A percentile compares a stretch with the other conserved stretches of the same genome.
phyloP scores from a whole-genome alignment of 1,284 basidiomycete species.

The Apiotrichum sp. region DNA sequence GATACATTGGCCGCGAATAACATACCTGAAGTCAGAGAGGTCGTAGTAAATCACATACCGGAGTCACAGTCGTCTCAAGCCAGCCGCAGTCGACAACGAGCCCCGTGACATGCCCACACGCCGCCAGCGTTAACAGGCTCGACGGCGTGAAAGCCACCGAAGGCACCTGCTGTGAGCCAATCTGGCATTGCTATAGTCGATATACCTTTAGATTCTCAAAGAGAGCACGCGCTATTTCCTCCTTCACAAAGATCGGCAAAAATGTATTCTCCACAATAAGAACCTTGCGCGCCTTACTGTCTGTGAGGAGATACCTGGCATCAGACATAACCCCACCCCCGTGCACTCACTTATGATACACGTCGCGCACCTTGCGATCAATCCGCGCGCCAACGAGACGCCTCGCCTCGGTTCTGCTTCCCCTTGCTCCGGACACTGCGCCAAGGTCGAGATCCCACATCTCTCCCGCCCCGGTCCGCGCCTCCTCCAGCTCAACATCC shows the following conservation, averaged over 20 bases:
- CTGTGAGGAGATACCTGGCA: conserved; percentile 75
- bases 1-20: conserved; percentile 74
- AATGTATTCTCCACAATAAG: conserved; percentile 86
- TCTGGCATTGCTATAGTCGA: background rate
- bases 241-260: conserved; percentile 77
- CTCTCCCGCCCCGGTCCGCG: conserved; percentile 16
- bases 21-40: conserved; percentile 60
- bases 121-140: conserved; percentile 73
- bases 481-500: conserved; percentile 5
- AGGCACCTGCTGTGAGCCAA: conserved; percentile 59
- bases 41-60: conserved; percentile 55
- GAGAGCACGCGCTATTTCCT: conserved; percentile 73
- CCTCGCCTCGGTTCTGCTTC: conserved; percentile 60
- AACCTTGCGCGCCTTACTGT: conserved; percentile 88
- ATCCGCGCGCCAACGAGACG: conserved; percentile 62
- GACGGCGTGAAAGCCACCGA: conserved; percentile 87
- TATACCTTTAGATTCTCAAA: conserved; percentile 73
- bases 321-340: conserved; percentile 21
- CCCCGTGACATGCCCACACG: conserved; percentile 81
- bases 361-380: conserved; percentile 62
- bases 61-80: conserved; percentile 78
- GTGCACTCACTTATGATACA: conserved; percentile 74
- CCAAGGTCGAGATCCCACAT: conserved; percentile 42
- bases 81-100: conserved; percentile 89
- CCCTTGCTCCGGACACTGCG: conserved; percentile 18